A percentile compares a stretch with the other conserved stretches of the same genome.
These are phyloP conservation scores for Oryza brachyantha DNA, from an alignment of 176 grass and related monocot species.

Conservation along the genomic window DNA sequence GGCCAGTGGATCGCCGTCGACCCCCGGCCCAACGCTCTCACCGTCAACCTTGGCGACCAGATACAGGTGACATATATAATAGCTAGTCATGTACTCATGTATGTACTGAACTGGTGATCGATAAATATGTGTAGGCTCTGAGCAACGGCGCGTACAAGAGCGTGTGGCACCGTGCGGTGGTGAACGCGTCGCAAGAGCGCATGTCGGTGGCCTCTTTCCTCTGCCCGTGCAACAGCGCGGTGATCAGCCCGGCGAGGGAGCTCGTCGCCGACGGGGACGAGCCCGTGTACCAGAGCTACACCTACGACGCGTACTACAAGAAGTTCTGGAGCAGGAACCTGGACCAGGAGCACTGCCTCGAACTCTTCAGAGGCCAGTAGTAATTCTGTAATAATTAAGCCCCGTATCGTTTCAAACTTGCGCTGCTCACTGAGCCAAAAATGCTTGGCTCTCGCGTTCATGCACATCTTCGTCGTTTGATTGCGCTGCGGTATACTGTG, in stretches of 20 bases:
- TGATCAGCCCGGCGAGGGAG: conserved; percentile 55
- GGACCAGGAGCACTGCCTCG: conserved; percentile 79
- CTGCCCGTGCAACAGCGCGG: conserved; percentile 70
- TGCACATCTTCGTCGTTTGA: background rate
- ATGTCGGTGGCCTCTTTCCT: conserved; percentile 94
- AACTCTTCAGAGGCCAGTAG: conserved; percentile 48
- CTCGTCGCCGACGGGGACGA: conserved; percentile 26
- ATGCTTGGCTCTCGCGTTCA: background rate
- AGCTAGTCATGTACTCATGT: too few relatives aligned
- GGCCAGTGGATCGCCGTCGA: conserved; percentile 61
- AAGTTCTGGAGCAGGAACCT: conserved; percentile 77
- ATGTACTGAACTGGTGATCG: background rate
- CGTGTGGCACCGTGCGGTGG: conserved; percentile 84
- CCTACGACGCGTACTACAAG: conserved; percentile 82
- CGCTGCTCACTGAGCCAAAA: background rate
- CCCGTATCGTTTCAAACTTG: background rate
- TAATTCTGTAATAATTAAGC: too few relatives aligned
- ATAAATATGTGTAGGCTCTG: conserved; percentile 38
- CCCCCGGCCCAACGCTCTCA: conserved; percentile 43
- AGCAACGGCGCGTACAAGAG: conserved; percentile 90
- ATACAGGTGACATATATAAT: conserved; percentile 43
- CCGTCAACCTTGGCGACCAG: conserved; percentile 86
- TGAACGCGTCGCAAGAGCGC: conserved; percentile 64
- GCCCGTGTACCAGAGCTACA: conserved; percentile 55
- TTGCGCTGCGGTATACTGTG: background rate